Conservation (phyloP, 148 eudicot genomes). For the Vaccinium darrowii region DNA sequence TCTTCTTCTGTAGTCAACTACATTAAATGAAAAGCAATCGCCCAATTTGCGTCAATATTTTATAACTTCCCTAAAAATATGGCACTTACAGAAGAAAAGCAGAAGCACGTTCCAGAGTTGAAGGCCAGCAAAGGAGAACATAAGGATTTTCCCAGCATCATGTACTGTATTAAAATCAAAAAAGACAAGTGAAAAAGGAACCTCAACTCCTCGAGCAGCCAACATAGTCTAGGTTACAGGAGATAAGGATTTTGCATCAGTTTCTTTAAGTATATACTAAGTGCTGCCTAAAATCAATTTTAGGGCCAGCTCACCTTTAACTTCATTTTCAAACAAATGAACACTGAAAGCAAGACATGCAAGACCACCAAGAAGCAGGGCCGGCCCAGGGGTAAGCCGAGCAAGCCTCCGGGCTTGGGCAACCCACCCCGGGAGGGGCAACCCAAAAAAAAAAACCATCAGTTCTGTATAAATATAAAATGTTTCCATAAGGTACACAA, state of each 20-base stretch:
- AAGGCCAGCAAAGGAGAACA: conserved; percentile 37
- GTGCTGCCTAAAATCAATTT: background rate
- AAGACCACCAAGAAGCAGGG: background rate
- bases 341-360: background rate
- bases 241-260: conserved; percentile 1
- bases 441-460: no score
- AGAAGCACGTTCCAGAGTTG: conserved; percentile 29
- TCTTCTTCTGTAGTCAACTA: background rate
- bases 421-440: no score
- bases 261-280: background rate
- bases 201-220: background rate
- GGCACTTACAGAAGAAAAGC: conserved; percentile 40
- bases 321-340: background rate
- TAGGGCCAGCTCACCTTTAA: background rate
- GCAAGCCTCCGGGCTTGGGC: no score
- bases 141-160: conserved; percentile 53
- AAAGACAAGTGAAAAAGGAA: background rate
- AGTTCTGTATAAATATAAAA: no score
- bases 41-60: background rate
- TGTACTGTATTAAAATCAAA: conserved; percentile 26
- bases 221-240: background rate
- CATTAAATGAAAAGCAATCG: background rate
- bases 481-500: no score
- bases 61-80: background rate
- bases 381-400: no score